A percentile compares a stretch with the other conserved stretches of the same genome.
Conservation (phyloP, 352 stramenopile species). For the Phytophthora ramorum region DNA sequence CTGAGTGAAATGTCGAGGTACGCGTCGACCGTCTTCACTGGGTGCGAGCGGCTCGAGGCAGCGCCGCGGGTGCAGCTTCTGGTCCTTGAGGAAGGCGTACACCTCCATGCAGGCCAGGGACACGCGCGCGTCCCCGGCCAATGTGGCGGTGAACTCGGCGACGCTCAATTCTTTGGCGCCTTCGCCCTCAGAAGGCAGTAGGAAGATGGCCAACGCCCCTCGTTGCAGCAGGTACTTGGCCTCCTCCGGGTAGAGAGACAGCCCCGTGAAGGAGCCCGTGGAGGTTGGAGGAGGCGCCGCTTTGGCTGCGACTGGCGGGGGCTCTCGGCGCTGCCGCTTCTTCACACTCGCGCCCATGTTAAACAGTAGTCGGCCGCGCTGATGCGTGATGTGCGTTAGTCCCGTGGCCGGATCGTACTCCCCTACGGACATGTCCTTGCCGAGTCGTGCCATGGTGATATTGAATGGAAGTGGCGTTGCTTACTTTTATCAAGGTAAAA, state of each 20-base stretch:
- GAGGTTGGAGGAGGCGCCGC: constrained; percentile 17
- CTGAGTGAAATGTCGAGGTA: constrained; percentile 32
- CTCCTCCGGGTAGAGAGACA: constrained; percentile 77
- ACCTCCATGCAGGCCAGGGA: constrained; percentile 54
- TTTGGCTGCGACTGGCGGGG: constrained; percentile 4
- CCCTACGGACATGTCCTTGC: constrained; percentile 66
- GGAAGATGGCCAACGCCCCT: constrained; percentile 53
- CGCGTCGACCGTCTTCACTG: constrained; percentile 16
- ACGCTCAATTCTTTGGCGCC: constrained; percentile 26
- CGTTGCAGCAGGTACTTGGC: constrained; percentile 70
- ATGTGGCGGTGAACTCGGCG: constrained; percentile 34
- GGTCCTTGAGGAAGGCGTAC: constrained; percentile 70
- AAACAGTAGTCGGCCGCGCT: constrained; percentile 77
- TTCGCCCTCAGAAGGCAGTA: constrained; percentile 19
- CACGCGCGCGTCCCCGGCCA: constrained; percentile 35
- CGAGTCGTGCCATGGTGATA: constrained; percentile 11
- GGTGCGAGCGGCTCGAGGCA: constrained; percentile 27
- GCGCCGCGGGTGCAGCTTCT: constrained; percentile 71
- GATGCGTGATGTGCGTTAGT: constrained; percentile 72
- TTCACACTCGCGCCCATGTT: constrained; percentile 67
- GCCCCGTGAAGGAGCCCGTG: constrained; percentile 57
- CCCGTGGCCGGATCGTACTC: constrained; percentile 62
- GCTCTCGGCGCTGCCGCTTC: constrained; percentile 41
- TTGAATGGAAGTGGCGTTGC: not conserved
- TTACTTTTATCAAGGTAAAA: constrained; percentile 4